phyloP scores from a whole-genome alignment of 2,329 filamentous ascomycete species.

The Diaporthe longicolla region DNA sequence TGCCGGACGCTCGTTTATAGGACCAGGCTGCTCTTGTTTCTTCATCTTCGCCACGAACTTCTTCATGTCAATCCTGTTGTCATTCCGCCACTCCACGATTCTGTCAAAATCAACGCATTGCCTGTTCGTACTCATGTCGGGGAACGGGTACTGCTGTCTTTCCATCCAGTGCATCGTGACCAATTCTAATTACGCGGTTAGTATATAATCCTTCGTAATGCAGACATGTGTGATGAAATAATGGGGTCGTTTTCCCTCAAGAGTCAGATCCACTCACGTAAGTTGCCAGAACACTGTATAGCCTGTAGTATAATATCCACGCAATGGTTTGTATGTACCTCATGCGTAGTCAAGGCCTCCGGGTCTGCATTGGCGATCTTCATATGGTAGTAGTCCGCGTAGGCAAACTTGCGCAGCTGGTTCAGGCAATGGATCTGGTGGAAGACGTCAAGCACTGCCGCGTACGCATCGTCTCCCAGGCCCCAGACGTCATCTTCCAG shows the following conservation, averaged over 20 bases:
- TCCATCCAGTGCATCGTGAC: slow-evolving; percentile 54
- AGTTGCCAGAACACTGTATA: slow-evolving; percentile 52
- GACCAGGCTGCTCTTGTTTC: slow-evolving; percentile 33
- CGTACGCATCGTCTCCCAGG: slow-evolving; percentile 52
- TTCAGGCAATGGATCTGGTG: slow-evolving; percentile 54
- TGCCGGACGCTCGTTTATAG: slow-evolving; percentile 2
- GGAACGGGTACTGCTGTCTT: slow-evolving; percentile 49
- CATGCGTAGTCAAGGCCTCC: slow-evolving; percentile 36
- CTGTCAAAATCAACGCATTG: slow-evolving; percentile 54
- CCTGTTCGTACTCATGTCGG: slow-evolving; percentile 53
- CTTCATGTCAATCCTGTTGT: slow-evolving; percentile 45
- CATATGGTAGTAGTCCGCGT: slow-evolving; percentile 47
- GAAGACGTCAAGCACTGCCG: slow-evolving; percentile 50
- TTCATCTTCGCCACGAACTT: slow-evolving; percentile 45
- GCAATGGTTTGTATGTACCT: slow-evolving; percentile 54
- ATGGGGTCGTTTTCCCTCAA: too few relatives aligned
- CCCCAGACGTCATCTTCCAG: slow-evolving; percentile 50
- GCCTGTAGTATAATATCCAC: slow-evolving; percentile 53
- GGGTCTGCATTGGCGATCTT: slow-evolving; percentile 42
- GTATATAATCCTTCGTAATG: not conserved
- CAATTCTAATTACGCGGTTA: slow-evolving; percentile 44
- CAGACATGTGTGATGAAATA: too few relatives aligned
- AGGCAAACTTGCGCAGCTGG: slow-evolving; percentile 48
- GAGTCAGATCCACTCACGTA: slow-evolving; percentile 33
- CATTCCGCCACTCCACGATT: slow-evolving; percentile 43